A percentile compares a stretch with the other conserved stretches of the same genome.
phyloP scores from a whole-genome alignment of 306 rosid species.

The Trichosanthes truncata region DNA sequence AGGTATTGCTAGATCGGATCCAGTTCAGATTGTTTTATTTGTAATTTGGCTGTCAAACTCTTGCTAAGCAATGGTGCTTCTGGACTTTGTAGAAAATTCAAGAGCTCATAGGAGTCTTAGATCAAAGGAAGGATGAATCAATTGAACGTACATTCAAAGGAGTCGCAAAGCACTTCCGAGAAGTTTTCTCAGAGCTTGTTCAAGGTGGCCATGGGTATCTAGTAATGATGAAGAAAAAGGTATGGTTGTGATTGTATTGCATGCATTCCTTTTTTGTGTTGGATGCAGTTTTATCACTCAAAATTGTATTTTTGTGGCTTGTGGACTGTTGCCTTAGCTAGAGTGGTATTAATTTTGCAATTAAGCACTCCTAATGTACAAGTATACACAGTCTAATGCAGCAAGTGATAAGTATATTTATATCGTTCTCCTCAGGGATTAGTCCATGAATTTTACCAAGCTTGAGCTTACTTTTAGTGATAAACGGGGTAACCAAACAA shows the following conservation, averaged over 20 bases:
- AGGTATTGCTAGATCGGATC: conserved; percentile 35
- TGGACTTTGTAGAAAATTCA: conserved; percentile 66
- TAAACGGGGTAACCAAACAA: too few species aligned
- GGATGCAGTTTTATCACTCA: conserved; percentile 12
- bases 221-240: conserved; percentile 97
- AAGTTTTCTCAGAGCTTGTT: conserved; percentile 94
- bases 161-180: conserved; percentile 94
- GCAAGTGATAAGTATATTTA: too few species aligned
- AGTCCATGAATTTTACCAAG: too few species aligned
- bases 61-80: conserved; percentile 10
- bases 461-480: too few species aligned
- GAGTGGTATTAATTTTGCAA: too few species aligned
- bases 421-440: too few species aligned
- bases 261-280: background rate
- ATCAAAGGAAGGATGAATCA: conserved; percentile 93
- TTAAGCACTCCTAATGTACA: too few species aligned
- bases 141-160: conserved; percentile 97
- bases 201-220: conserved; percentile 85
- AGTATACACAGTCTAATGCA: too few species aligned
- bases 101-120: conserved; percentile 81
- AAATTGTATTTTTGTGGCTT: background rate
- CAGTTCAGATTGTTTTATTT: background rate
- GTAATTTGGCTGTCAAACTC: background rate
- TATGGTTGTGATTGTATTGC: conserved; percentile 16
- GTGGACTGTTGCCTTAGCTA: too few species aligned